phyloP scores from a whole-genome alignment of 2,329 filamentous ascomycete genomes.

The Atkinsonella texensis region DNA sequence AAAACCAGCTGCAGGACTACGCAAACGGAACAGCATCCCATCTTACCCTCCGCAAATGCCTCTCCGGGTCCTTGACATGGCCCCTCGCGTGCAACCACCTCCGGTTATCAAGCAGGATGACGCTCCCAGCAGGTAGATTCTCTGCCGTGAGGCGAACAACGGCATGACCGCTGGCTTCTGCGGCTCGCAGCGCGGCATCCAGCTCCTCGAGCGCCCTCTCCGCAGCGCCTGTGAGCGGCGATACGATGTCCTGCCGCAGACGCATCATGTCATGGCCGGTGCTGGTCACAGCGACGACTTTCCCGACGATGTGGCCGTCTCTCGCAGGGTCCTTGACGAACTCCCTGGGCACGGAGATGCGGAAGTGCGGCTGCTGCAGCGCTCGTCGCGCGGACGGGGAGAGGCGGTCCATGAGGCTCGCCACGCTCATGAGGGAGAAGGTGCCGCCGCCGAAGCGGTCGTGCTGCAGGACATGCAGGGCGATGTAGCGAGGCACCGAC shows the following conservation, averaged over 20 bases:
- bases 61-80: background rate
- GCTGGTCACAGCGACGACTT: conserved; percentile 11
- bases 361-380: conserved; percentile 18
- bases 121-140: conserved; percentile 16
- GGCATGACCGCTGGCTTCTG: background rate
- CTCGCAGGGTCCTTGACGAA: conserved; percentile 19
- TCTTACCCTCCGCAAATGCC: background rate
- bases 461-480: conserved; percentile 28
- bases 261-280: conserved; percentile 13
- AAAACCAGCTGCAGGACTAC: too few species aligned
- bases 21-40: conserved; percentile 2
- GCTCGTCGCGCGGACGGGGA: conserved; percentile 12
- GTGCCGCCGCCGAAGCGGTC: conserved; percentile 29
- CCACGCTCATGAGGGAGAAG: conserved; percentile 25
- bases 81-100: conserved; percentile 1
- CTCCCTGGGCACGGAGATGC: conserved; percentile 20
- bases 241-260: conserved; percentile 20
- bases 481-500: conserved; percentile 25
- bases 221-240: conserved; percentile 14
- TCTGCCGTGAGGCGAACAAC: conserved; percentile 15
- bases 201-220: conserved; percentile 15
- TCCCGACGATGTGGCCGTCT: conserved; percentile 11
- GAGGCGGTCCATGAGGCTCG: conserved; percentile 15
- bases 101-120: conserved; percentile 22
- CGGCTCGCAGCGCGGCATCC: conserved; percentile 7